These are phyloP conservation scores for Ophiognomonia clavigignenti-juglandacearum DNA, from an alignment of 2,329 filamentous ascomycete species.

Conservation along the genomic window DNA sequence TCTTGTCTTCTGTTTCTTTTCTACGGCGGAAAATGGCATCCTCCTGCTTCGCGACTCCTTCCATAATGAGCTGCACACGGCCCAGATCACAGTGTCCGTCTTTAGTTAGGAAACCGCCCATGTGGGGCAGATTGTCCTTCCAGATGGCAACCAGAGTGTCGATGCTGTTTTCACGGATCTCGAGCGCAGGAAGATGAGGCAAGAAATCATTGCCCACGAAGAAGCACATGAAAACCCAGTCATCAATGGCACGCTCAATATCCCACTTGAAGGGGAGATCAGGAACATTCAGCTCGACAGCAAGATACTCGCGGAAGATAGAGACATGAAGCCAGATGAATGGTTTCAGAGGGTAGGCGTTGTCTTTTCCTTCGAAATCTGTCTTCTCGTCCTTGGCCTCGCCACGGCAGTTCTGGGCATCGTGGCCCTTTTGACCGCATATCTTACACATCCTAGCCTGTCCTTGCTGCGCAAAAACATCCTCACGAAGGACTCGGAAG, in stretches of 20 bases:
- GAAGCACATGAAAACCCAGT: constrained; percentile 99
- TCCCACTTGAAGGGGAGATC: constrained; percentile 85
- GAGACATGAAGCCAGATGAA: constrained; percentile 98
- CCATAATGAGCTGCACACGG: constrained; percentile 80
- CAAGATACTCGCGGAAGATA: constrained; percentile 86
- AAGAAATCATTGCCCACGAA: constrained; percentile 99
- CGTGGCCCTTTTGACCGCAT: constrained; percentile 89
- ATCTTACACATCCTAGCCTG: constrained; percentile 78
- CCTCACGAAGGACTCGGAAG: constrained; percentile 92
- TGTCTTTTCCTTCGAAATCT: constrained; percentile 78
- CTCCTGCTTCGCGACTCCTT: constrained; percentile 86
- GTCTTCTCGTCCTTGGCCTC: constrained; percentile 72
- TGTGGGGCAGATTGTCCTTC: constrained; percentile 83
- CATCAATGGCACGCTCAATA: constrained; percentile 87
- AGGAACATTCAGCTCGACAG: constrained; percentile 79
- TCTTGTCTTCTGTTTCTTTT: constrained; percentile 78
- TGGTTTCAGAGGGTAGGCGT: constrained; percentile 68
- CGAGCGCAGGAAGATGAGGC: constrained; percentile 92
- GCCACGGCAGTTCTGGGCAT: constrained; percentile 79
- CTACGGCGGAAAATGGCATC: constrained; percentile 87
- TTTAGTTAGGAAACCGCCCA: constrained; percentile 95
- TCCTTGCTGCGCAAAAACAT: constrained; percentile 88
- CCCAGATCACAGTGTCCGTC: constrained; percentile 88
- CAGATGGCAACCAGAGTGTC: constrained; percentile 96
- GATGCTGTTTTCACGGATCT: constrained; percentile 95